Conservation (phyloP, 768 basidiomycete species). For the Myochromella boudieri region DNA sequence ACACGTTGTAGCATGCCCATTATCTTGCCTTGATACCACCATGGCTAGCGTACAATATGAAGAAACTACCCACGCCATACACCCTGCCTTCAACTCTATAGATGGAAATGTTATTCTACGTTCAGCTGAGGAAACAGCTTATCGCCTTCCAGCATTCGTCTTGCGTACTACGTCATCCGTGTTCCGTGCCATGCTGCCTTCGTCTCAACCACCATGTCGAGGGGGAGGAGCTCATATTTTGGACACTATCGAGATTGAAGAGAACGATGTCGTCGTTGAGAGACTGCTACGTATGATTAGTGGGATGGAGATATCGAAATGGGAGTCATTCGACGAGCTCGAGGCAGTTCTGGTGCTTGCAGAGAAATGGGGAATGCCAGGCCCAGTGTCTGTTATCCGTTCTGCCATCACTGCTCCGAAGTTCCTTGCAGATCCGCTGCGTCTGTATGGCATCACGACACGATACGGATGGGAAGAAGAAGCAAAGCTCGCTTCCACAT, state of each 20-base stretch:
- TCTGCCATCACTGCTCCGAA: conserved; percentile 38
- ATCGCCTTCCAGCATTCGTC: conserved; percentile 42
- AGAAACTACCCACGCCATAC: conserved; percentile 11
- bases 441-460: conserved; percentile 45
- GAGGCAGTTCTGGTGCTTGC: conserved; percentile 39
- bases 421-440: conserved; percentile 44
- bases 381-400: conserved; percentile 42
- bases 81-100: conserved; percentile 37
- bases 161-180: conserved; percentile 38
- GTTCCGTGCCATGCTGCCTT: conserved; percentile 38
- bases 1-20: conserved; percentile 7
- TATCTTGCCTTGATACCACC: conserved; percentile 8
- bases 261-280: conserved; percentile 34
- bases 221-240: conserved; percentile 6
- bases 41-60: conserved; percentile 21
- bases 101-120: conserved; percentile 43
- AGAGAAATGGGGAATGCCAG: conserved; percentile 46
- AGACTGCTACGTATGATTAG: conserved; percentile 40
- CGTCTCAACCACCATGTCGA: conserved; percentile 4
- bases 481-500: conserved; percentile 37
- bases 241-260: conserved; percentile 26
- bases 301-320: conserved; percentile 37
- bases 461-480: conserved; percentile 46
- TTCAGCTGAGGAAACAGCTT: conserved; percentile 39
- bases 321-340: conserved; percentile 40